Evolutionary conservation across 2,329 filamentous ascomycete species (phyloP).

Genomic region (Plenodomus lindquistii): DNA sequence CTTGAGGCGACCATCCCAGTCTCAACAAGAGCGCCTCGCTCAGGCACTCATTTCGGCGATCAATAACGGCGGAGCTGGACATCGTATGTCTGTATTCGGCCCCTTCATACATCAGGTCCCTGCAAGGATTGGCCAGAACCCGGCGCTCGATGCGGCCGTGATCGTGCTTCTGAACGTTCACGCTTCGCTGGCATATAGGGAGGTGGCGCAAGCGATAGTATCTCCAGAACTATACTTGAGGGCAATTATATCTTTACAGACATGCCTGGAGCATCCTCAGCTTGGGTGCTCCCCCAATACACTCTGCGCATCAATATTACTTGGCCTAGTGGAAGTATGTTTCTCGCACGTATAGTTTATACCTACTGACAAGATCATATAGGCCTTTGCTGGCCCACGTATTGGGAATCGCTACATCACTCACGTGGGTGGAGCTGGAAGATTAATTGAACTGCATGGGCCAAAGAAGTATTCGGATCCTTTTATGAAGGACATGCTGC

Average conservation of each 20-base stretch:
- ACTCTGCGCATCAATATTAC: constrained; percentile 37
- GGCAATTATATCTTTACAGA: constrained; percentile 36
- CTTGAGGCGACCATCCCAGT: constrained; percentile 27
- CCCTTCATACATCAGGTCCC: constrained; percentile 38
- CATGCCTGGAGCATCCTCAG: constrained; percentile 30
- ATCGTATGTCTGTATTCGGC: constrained; percentile 37
- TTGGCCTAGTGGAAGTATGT: constrained; percentile 38
- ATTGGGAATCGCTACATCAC: constrained; percentile 36
- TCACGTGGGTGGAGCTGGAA: constrained; percentile 39
- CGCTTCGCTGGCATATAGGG: constrained; percentile 29
- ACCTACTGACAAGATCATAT: background rate
- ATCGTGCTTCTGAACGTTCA: constrained; percentile 36
- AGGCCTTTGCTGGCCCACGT: constrained; percentile 39
- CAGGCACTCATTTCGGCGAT: constrained; percentile 32
- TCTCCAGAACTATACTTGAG: constrained; percentile 33
- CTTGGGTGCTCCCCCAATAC: constrained; percentile 39
- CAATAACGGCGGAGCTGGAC: constrained; percentile 30
- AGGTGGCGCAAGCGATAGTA: constrained; percentile 25
- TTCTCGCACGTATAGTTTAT: background rate
- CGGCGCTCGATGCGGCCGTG: constrained; percentile 37
- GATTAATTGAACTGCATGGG: constrained; percentile 39
- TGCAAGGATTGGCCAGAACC: constrained; percentile 34
- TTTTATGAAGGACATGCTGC: constrained; percentile 37
- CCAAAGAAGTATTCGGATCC: constrained; percentile 27
- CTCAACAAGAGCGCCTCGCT: constrained; percentile 31